A percentile compares a stretch with the other conserved stretches of the same genome.
Conservation (phyloP, 805 yeast species). For the Ogataea kodamae region DNA sequence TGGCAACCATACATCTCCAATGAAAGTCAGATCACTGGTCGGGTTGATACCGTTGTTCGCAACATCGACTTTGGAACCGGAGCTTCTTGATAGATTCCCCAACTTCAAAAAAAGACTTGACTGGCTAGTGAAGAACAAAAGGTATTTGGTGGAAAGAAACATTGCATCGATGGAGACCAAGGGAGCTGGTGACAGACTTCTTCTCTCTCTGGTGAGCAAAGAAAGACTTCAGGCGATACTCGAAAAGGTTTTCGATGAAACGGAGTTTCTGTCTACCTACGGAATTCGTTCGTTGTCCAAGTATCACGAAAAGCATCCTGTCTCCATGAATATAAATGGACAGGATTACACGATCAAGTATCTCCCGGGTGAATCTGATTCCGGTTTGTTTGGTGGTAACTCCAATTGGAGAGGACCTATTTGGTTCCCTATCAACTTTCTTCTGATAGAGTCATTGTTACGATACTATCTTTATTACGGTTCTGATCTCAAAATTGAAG, state of each 20-base stretch:
- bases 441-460: conserved; percentile 81
- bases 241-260: conserved; percentile 78
- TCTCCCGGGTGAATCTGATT: conserved; percentile 84
- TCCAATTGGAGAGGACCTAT: conserved; percentile 98
- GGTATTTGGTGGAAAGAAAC: conserved; percentile 70
- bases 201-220: conserved; percentile 74
- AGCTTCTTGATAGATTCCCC: conserved; percentile 70
- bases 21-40: conserved; percentile 85
- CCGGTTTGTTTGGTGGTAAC: conserved; percentile 94
- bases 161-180: conserved; percentile 76
- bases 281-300: conserved; percentile 89
- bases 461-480: conserved; percentile 88
- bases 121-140: conserved; percentile 76
- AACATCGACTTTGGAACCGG: conserved; percentile 82
- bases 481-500: conserved; percentile 76
- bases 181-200: conserved; percentile 79
- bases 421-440: conserved; percentile 91
- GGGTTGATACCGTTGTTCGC: conserved; percentile 92
- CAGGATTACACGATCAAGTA: conserved; percentile 65
- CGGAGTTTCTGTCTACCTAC: conserved; percentile 76
- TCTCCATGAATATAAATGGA: conserved; percentile 79
- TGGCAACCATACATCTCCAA: conserved; percentile 55
- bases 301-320: conserved; percentile 80
- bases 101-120: conserved; percentile 76
- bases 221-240: conserved; percentile 75